phyloP scores from a whole-genome alignment of 345 rosid genomes.

The Pelargonium nanum region DNA sequence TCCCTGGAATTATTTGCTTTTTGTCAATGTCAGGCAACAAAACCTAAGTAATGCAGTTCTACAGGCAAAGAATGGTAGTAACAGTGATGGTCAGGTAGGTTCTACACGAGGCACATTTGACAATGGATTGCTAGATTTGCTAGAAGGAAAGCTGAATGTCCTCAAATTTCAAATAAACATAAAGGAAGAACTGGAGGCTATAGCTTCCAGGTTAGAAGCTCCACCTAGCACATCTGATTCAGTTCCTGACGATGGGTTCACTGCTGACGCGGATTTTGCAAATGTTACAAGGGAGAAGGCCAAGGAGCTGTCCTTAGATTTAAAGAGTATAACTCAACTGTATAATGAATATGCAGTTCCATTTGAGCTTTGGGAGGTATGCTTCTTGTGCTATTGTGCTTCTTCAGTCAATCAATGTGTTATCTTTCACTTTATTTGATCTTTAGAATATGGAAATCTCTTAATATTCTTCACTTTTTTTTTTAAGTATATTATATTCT shows the following conservation, averaged over 20 bases:
- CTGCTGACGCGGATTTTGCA: constrained; percentile 33
- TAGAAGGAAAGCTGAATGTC: constrained; percentile 91
- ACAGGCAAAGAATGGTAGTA: constrained; percentile 87
- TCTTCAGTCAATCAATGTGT: constrained; percentile 1
- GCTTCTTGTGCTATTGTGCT: constrained; percentile 4
- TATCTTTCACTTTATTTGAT: neutral
- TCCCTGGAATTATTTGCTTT: neutral
- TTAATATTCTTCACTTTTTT: neutral
- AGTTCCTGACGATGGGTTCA: constrained; percentile 26
- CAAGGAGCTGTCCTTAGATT: constrained; percentile 77
- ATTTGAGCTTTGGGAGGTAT: constrained; percentile 96
- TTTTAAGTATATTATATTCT: neutral
- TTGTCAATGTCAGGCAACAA: constrained; percentile 53
- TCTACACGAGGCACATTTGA: constrained; percentile 44
- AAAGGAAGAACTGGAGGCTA: constrained; percentile 68
- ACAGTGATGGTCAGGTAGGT: constrained; percentile 43
- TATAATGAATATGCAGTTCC: constrained; percentile 97
- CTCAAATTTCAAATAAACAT: constrained; percentile 85
- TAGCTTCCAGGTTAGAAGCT: constrained; percentile 46
- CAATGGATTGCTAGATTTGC: constrained; percentile 81
- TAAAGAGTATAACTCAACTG: constrained; percentile 86
- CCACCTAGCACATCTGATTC: constrained; percentile 45
- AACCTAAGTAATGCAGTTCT: constrained; percentile 86
- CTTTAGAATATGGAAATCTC: neutral
- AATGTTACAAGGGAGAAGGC: constrained; percentile 65